A percentile compares a stretch with the other conserved stretches of the same genome.
phyloP scores from a whole-genome alignment of 441 rosid species.

The Eutrema salsugineum region DNA sequence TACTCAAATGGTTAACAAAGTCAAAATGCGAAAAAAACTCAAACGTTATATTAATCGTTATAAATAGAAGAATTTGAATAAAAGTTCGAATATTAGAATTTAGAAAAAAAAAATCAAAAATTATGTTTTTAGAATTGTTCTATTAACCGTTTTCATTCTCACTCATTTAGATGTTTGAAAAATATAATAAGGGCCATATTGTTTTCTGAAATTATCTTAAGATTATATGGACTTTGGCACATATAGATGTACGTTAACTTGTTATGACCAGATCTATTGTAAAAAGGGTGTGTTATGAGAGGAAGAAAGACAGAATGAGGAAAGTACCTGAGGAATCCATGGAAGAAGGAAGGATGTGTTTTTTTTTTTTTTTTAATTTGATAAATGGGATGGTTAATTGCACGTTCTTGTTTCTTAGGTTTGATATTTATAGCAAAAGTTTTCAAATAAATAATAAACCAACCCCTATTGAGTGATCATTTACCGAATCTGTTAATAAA shows the following conservation, averaged over 20 bases:
- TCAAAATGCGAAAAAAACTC: neutral
- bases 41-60: neutral
- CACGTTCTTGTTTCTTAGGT: neutral
- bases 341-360: neutral
- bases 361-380: too few species aligned
- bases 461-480: neutral
- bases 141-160: too few species aligned
- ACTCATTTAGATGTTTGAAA: too few species aligned
- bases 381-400: neutral
- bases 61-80: too few species aligned
- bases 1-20: neutral
- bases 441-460: neutral
- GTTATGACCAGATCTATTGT: neutral
- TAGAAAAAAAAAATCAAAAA: too few species aligned
- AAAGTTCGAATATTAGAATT: too few species aligned
- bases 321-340: slow-evolving; percentile 19
- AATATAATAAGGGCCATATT: too few species aligned
- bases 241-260: neutral
- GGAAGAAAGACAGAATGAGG: neutral
- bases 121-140: too few species aligned
- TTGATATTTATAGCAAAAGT: neutral
- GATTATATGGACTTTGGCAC: too few species aligned
- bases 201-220: too few species aligned
- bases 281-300: neutral
- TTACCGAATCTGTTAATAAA: neutral